Percentiles rank a stretch among this genome's conserved stretches.
phyloP scores from a whole-genome alignment of 2,329 filamentous ascomycete genomes.

The Xylariomycetidae sp. region DNA sequence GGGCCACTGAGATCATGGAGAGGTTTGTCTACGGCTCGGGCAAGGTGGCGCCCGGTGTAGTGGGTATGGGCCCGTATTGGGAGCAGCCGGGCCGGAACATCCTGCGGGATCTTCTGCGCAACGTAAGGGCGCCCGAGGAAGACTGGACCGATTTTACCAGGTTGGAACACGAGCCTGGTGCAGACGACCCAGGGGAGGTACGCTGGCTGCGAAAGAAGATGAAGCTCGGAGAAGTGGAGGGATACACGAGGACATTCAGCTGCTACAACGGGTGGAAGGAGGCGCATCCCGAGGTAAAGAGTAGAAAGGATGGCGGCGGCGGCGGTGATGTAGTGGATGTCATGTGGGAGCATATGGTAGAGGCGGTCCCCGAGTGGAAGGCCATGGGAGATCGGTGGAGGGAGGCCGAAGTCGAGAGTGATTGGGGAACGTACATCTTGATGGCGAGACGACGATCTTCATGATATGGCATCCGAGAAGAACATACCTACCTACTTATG shows the following conservation, averaged over 20 bases:
- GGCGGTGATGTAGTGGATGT: slow-evolving; percentile 58
- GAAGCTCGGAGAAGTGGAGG: slow-evolving; percentile 54
- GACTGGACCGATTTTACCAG: slow-evolving; percentile 51
- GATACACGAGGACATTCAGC: slow-evolving; percentile 59
- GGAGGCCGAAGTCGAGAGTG: slow-evolving; percentile 49
- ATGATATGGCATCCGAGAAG: no score
- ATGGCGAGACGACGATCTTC: slow-evolving; percentile 44
- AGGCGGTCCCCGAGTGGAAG: slow-evolving; percentile 49
- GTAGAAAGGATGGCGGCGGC: slow-evolving; percentile 51
- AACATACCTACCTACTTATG: no score
- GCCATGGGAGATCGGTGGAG: slow-evolving; percentile 44
- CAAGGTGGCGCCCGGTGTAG: slow-evolving; percentile 37
- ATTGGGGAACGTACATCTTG: slow-evolving; percentile 59
- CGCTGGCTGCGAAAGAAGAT: slow-evolving; percentile 50
- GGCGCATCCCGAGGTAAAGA: slow-evolving; percentile 45
- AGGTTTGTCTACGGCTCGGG: slow-evolving; percentile 49
- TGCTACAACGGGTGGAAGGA: slow-evolving; percentile 55
- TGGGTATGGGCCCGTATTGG: slow-evolving; percentile 56
- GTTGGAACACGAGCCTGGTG: slow-evolving; percentile 53
- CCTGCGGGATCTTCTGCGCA: slow-evolving; percentile 46
- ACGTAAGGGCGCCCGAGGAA: slow-evolving; percentile 44
- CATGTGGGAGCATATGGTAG: slow-evolving; percentile 55
- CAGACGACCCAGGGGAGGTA: slow-evolving; percentile 29
- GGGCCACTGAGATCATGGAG: slow-evolving; percentile 49
- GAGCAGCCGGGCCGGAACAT: slow-evolving; percentile 54